Percentiles rank a stretch among this genome's conserved stretches.
phyloP scores from a whole-genome alignment of 768 basidiomycete species.

The Auriscalpium orientale region DNA sequence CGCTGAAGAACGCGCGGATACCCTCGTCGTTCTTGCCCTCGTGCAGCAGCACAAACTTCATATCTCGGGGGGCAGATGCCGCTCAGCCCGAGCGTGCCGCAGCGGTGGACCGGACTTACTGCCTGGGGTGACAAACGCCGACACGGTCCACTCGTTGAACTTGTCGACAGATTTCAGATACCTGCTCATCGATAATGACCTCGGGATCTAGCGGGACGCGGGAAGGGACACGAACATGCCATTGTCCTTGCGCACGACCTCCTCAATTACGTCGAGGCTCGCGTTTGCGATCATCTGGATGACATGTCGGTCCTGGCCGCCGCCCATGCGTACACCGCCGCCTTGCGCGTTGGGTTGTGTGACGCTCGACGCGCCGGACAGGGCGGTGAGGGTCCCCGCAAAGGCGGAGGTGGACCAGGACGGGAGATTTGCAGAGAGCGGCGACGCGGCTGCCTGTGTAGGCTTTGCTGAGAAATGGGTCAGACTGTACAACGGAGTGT shows the following conservation, averaged over 20 bases:
- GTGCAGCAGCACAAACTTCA: slow-evolving; percentile 91
- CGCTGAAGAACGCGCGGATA: slow-evolving; percentile 85
- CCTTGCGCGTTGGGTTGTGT: slow-evolving; percentile 55
- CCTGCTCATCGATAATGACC: slow-evolving; percentile 39
- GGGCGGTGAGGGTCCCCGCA: slow-evolving; percentile 79
- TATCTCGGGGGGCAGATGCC: slow-evolving; percentile 47
- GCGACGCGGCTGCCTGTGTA: slow-evolving; percentile 46
- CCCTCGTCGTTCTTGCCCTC: slow-evolving; percentile 97
- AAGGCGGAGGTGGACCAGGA: slow-evolving; percentile 91
- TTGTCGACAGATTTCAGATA: slow-evolving; percentile 93
- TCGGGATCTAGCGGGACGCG: slow-evolving; percentile 4
- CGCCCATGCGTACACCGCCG: slow-evolving; percentile 62
- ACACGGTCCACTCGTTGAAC: slow-evolving; percentile 98
- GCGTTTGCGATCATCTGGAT: slow-evolving; percentile 99
- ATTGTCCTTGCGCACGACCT: slow-evolving; percentile 77
- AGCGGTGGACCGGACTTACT: slow-evolving; percentile 48
- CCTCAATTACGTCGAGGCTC: slow-evolving; percentile 91
- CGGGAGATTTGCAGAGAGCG: slow-evolving; percentile 75
- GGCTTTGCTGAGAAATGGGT: slow-evolving; percentile 80
- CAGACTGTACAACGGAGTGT: slow-evolving; percentile 78
- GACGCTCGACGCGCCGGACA: slow-evolving; percentile 78
- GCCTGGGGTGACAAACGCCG: slow-evolving; percentile 90
- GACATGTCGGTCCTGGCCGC: slow-evolving; percentile 85
- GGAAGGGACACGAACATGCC: slow-evolving; percentile 53
- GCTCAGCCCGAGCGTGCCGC: slow-evolving; percentile 6